Base-by-base conservation (phyloP, 2,329 filamentous ascomycete genomes). In the Penicillium sp. region DNA sequence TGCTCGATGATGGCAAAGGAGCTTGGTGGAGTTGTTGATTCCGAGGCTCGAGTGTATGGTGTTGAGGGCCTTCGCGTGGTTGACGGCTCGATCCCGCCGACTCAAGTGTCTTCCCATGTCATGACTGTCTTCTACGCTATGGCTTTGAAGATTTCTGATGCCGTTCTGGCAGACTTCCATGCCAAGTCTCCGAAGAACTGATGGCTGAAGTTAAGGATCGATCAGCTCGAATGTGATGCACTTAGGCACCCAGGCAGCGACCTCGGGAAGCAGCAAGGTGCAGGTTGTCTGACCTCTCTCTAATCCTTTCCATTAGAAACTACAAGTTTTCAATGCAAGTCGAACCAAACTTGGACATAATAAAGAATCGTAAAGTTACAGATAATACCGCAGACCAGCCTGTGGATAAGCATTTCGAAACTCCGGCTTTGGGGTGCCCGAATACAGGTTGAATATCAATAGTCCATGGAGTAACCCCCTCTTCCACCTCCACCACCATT, bases 381-480 rank as follows among this genome's bases (percentile, higher is more conserved):
- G 38, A 33, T 23, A 27, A 17, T 42, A 13, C 15, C 23, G 6
- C n/a, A 19, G 15, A 25, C 35, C 21, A 54, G 21, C 17, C 33
- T 15, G 8, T 43, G 21, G 21, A 23, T 21, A 9, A 38, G 6
- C 35, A 4, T 54, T 25, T 21, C 8, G 13, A 43, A 21, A n/a
- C 21, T 17, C 23, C 17, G 21, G 49, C 15, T 21, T 38, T 23
- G 15, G 7, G 17, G 27, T 27, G 17, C 15, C 27, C 17, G 7
- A 38, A 40, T 37, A 35, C 17, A 40, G 8, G 17, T 25, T 47
- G 37, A 37, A 42, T 7, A 46, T 71, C 67, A 77, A 58, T 77
- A 78, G 58, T 78, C 75, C 76, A 78, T 77, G 15, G 73, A 62
- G 23, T 70, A 70, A 25, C 62, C 67, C n/a, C 67, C 69, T 57